phyloP scores from a whole-genome alignment of 768 basidiomycete genomes.

The Steccherinum ochraceum region DNA sequence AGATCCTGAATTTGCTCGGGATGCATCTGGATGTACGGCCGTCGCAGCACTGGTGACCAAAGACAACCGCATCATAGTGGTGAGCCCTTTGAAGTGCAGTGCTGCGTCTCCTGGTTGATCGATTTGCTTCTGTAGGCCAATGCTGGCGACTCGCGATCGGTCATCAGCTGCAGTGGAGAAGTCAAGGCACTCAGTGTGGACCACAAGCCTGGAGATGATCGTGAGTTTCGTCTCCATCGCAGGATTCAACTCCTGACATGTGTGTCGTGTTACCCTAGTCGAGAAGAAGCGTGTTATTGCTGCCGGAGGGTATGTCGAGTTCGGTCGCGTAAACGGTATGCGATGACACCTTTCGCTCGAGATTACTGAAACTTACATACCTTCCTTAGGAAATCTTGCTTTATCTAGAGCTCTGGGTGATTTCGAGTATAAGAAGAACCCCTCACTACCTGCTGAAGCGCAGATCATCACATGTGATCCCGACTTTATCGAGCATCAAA shows the following conservation, averaged over 20 bases:
- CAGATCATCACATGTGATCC: conserved; percentile 96
- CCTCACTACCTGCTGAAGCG: conserved; percentile 68
- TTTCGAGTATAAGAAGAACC: conserved; percentile 98
- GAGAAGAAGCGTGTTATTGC: conserved; percentile 82
- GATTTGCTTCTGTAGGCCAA: conserved; percentile 62
- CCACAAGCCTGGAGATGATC: conserved; percentile 88
- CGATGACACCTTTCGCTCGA: background rate
- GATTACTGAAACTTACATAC: background rate
- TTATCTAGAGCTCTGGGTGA: conserved; percentile 93
- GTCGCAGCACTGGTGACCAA: conserved; percentile 80
- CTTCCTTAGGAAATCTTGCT: conserved; percentile 78
- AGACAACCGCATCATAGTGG: conserved; percentile 74
- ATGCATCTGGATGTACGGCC: conserved; percentile 96
- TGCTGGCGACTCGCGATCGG: conserved; percentile 92
- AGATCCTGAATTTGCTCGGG: conserved; percentile 85
- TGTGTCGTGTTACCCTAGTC: conserved; percentile 39
- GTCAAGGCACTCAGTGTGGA: conserved; percentile 89
- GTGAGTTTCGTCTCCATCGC: conserved; percentile 35
- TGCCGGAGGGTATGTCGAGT: conserved; percentile 96
- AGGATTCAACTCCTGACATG: conserved; percentile 4
- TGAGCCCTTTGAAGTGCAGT: conserved; percentile 31
- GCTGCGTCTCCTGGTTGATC: background rate
- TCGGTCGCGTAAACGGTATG: conserved; percentile 91
- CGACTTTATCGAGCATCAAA: conserved; percentile 77
- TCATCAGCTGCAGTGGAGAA: conserved; percentile 78